Percentiles rank a stretch among this genome's conserved stretches.
These are phyloP conservation scores for Rubroboletus pulcherrimus DNA, from an alignment of 768 basidiomycete genomes.

Conservation along the genomic window DNA sequence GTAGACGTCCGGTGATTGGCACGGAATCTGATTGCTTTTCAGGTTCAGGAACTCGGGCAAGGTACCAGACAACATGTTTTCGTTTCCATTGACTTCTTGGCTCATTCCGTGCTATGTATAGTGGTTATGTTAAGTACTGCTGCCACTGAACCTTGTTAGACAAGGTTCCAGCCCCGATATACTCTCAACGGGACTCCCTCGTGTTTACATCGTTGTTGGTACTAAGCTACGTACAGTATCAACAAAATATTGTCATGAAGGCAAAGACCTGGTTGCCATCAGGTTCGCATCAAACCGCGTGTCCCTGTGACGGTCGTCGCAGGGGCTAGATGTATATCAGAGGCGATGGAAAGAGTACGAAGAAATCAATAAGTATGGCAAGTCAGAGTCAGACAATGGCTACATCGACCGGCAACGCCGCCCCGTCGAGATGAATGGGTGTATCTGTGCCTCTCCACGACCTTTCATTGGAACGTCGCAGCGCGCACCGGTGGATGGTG, in stretches of 20 bases:
- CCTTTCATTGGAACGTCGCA: constrained; percentile 28
- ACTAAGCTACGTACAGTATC: constrained; percentile 17
- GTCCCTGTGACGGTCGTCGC: constrained; percentile 7
- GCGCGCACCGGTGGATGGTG: constrained; percentile 29
- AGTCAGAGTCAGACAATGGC: constrained; percentile 11
- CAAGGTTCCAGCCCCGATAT: constrained; percentile 23
- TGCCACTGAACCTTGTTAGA: constrained; percentile 19
- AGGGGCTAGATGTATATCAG: constrained; percentile 9
- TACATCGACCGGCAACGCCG: constrained; percentile 23
- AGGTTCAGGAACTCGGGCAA: constrained; percentile 5
- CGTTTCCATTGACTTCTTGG: constrained; percentile 6
- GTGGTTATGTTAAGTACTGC: constrained; percentile 6
- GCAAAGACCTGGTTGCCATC: constrained; percentile 12
- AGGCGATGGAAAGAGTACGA: constrained; percentile 3
- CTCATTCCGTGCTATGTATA: constrained; percentile 6
- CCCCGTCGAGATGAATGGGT: constrained; percentile 6
- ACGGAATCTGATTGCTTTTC: not conserved
- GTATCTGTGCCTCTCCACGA: not conserved
- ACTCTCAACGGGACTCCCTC: constrained; percentile 20
- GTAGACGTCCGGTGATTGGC: not conserved
- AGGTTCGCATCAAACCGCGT: constrained; percentile 4
- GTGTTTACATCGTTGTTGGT: constrained; percentile 29
- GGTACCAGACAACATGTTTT: constrained; percentile 16
- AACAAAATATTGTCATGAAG: constrained; percentile 6
- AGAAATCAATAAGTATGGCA: constrained; percentile 21